Conservation (phyloP, 805 yeast species). For the Huiozyma sinensis region DNA sequence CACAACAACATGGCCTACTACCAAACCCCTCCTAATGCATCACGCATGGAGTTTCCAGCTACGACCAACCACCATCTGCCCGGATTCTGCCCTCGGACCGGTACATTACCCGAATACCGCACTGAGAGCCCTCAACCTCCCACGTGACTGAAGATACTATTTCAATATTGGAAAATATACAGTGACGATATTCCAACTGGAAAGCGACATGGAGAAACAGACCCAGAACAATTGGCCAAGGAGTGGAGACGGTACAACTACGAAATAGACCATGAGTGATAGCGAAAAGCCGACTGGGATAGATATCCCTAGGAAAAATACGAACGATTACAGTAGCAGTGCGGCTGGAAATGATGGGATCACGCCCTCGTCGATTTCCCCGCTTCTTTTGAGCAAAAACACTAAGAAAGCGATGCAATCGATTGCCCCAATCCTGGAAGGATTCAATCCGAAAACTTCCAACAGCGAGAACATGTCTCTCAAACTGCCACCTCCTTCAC, state of each 20-base stretch:
- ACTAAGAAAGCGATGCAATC: slow-evolving; percentile 60
- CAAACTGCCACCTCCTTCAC: slow-evolving; percentile 26
- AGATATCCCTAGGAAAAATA: slow-evolving; percentile 1
- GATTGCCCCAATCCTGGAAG: slow-evolving; percentile 67
- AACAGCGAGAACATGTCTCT: slow-evolving; percentile 35
- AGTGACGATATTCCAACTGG: neutral
- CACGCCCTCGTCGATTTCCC: slow-evolving; percentile 16
- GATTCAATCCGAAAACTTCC: slow-evolving; percentile 62
- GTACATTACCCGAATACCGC: too few species aligned
- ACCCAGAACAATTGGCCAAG: too few species aligned
- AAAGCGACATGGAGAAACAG: too few species aligned
- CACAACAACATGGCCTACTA: too few species aligned
- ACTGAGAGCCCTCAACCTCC: too few species aligned
- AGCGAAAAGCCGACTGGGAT: neutral
- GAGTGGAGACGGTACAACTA: too few species aligned
- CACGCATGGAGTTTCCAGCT: too few species aligned
- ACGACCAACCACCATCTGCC: too few species aligned
- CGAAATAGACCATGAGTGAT: neutral
- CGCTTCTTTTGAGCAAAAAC: slow-evolving; percentile 23
- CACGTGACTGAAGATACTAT: neutral
- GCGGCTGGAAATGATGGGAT: neutral
- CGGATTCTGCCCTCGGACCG: too few species aligned
- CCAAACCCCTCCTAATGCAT: too few species aligned
- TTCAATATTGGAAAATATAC: neutral
- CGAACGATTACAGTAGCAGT: neutral